Evolutionary conservation across 177 flowering plant genomes (phyloP).

Genomic region (Vitis hybrid): DNA sequence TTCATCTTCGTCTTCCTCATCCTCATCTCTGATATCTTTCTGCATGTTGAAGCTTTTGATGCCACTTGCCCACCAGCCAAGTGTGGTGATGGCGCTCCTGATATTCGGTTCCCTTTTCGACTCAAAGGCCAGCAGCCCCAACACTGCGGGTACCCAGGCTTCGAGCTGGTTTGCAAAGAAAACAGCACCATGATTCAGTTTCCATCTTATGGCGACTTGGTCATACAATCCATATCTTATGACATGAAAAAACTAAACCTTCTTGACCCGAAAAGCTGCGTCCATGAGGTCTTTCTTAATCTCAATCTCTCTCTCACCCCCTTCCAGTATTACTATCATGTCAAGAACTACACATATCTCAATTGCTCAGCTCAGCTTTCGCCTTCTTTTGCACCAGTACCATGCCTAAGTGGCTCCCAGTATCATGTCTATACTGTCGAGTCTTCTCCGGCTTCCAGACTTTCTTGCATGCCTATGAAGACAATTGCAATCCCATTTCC

Average conservation of each 20-base stretch:
- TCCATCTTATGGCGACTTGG: constrained; percentile 31
- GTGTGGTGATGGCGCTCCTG: constrained; percentile 17
- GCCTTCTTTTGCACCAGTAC: constrained; percentile 23
- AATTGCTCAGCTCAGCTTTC: constrained; percentile 36
- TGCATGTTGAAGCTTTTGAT: constrained; percentile 1
- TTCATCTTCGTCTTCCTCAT: constrained; percentile 11
- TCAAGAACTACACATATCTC: constrained; percentile 37
- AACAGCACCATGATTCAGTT: constrained; percentile 34
- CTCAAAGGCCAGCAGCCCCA: constrained; percentile 16
- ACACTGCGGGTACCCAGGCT: constrained; percentile 17
- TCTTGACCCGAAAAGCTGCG: constrained; percentile 36
- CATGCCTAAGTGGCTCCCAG: constrained; percentile 35
- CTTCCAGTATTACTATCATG: constrained; percentile 29
- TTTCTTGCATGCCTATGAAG: constrained; percentile 32
- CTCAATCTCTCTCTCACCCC: constrained; percentile 38
- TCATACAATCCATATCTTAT: constrained; percentile 37
- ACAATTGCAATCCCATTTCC: constrained; percentile 40
- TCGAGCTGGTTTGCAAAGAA: constrained; percentile 26
- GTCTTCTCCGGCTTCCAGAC: constrained; percentile 9
- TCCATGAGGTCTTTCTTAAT: constrained; percentile 43
- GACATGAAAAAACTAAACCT: constrained; percentile 23
- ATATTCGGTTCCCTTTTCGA: constrained; percentile 29
- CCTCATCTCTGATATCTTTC: constrained; percentile 4
- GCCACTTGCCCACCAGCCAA: neutral
- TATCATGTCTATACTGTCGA: constrained; percentile 35